A percentile compares a stretch with the other conserved stretches of the same genome.
Evolutionary conservation across 805 yeast species (phyloP).

Genomic region (Cyberlindnera samutprakarnensis): DNA sequence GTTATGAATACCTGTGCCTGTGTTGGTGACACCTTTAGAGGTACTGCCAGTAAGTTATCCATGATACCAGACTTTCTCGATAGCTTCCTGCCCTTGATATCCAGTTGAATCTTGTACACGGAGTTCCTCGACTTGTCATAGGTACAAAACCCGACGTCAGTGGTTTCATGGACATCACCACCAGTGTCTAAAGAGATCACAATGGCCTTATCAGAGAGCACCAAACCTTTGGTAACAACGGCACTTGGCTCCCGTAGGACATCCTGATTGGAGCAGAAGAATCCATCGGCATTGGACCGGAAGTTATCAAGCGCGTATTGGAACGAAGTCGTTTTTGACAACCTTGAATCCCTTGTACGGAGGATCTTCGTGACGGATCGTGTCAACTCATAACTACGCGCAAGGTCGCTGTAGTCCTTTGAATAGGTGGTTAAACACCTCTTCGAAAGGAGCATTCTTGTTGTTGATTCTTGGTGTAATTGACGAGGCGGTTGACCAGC

Average conservation of each 20-base stretch:
- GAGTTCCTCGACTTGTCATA: conserved; percentile 6
- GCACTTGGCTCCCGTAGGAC: no score
- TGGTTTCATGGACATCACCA: conserved; percentile 2
- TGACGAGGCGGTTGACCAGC: no score
- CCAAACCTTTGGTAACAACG: no score
- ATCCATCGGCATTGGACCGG: conserved; percentile 3
- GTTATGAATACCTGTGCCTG: conserved; percentile 1
- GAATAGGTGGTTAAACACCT: no score
- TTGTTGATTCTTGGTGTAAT: no score
- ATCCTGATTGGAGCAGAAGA: neutral
- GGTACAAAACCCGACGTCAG: conserved; percentile 11
- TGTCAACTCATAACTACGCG: neutral
- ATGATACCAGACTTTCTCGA: conserved; percentile 1
- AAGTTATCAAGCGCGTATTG: neutral
- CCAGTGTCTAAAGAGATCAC: conserved; percentile 10
- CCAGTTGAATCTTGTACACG: conserved; percentile 9
- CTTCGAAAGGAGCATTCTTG: no score
- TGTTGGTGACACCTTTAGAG: conserved; percentile 1
- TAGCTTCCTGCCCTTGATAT: conserved; percentile 5
- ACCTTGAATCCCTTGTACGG: neutral
- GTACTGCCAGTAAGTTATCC: conserved; percentile 4
- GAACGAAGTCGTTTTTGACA: neutral
- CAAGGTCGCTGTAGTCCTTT: neutral
- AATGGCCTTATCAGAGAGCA: conserved; percentile 5
- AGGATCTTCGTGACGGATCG: neutral